phyloP scores from a whole-genome alignment of 2,329 filamentous ascomycete genomes.

The Chaetomium sp. region DNA sequence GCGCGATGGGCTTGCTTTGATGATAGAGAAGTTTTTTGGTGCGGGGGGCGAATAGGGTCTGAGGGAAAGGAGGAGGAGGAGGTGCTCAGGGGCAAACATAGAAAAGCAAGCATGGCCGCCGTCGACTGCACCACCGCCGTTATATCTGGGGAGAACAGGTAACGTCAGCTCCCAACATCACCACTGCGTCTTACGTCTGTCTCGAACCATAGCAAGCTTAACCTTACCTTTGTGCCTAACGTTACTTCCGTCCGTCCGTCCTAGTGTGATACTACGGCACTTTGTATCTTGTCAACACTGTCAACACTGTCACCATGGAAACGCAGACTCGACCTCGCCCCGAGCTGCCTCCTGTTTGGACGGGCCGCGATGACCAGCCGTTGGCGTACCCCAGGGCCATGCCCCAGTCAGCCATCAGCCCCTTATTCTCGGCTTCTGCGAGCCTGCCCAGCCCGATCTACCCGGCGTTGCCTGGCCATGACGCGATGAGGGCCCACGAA shows the following conservation, averaged over 20 bases:
- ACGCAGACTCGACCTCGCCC: slow-evolving; percentile 28
- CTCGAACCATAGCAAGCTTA: background rate
- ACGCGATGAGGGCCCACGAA: slow-evolving; percentile 33
- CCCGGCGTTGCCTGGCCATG: slow-evolving; percentile 26
- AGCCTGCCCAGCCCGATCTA: slow-evolving; percentile 32
- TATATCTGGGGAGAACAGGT: too few species aligned
- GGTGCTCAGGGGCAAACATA: background rate
- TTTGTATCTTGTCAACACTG: too few species aligned
- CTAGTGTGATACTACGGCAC: background rate
- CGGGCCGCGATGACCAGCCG: slow-evolving; percentile 26
- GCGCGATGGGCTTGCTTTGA: slow-evolving; percentile 16
- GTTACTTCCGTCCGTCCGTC: background rate
- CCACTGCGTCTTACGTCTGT: background rate
- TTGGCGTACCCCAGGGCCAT: slow-evolving; percentile 21
- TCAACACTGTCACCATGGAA: slow-evolving; percentile 22
- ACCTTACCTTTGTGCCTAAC: too few species aligned
- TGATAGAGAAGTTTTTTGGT: slow-evolving; percentile 14
- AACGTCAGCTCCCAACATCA: background rate
- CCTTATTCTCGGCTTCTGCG: slow-evolving; percentile 26
- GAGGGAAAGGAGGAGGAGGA: slow-evolving; percentile 7
- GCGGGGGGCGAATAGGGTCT: slow-evolving; percentile 10
- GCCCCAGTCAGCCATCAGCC: slow-evolving; percentile 23
- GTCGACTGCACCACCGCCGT: slow-evolving; percentile 2
- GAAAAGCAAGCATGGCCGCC: slow-evolving; percentile 4
- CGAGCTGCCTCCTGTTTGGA: slow-evolving; percentile 33